Evolutionary conservation across 495 filamentous ascomycete species (phyloP).

Genomic region (Hypomontagnella monticulosa): DNA sequence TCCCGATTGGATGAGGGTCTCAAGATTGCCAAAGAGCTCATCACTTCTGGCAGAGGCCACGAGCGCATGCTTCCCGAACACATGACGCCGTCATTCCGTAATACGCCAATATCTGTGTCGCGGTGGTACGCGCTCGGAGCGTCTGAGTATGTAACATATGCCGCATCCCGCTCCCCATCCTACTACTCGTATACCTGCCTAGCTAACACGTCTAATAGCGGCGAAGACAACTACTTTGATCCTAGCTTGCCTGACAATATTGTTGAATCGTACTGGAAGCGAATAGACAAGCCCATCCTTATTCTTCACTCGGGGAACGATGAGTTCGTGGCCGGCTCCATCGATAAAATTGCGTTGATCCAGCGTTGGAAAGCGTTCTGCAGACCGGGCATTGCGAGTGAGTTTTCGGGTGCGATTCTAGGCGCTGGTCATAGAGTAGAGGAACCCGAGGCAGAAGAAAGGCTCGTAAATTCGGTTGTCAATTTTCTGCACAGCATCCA

Average conservation of each 20-base stretch:
- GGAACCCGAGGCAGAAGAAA: conserved; percentile 46
- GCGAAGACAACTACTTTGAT: conserved; percentile 90
- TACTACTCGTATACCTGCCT: conserved; percentile 2
- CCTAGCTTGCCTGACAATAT: conserved; percentile 73
- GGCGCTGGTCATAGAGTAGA: conserved; percentile 56
- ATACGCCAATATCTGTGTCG: conserved; percentile 69
- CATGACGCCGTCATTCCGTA: conserved; percentile 57
- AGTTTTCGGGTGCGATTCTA: conserved; percentile 53
- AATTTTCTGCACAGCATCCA: conserved; percentile 50
- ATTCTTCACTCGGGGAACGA: conserved; percentile 78
- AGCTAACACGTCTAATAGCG: conserved; percentile 51
- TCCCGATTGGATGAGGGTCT: conserved; percentile 63
- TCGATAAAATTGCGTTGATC: conserved; percentile 74
- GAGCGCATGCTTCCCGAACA: conserved; percentile 66
- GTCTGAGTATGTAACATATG: conserved; percentile 53
- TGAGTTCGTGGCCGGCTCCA: conserved; percentile 68
- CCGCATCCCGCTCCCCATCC: not conserved
- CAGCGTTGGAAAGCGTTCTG: conserved; percentile 64
- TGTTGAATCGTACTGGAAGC: conserved; percentile 70
- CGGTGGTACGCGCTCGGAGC: conserved; percentile 75
- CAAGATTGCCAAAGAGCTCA: conserved; percentile 61
- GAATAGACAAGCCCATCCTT: conserved; percentile 63
- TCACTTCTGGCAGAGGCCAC: conserved; percentile 60
- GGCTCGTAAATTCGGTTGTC: conserved; percentile 51
- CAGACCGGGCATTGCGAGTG: conserved; percentile 50